phyloP scores from a whole-genome alignment of 2,329 filamentous ascomycete genomes.

The Calonectria honghensis region DNA sequence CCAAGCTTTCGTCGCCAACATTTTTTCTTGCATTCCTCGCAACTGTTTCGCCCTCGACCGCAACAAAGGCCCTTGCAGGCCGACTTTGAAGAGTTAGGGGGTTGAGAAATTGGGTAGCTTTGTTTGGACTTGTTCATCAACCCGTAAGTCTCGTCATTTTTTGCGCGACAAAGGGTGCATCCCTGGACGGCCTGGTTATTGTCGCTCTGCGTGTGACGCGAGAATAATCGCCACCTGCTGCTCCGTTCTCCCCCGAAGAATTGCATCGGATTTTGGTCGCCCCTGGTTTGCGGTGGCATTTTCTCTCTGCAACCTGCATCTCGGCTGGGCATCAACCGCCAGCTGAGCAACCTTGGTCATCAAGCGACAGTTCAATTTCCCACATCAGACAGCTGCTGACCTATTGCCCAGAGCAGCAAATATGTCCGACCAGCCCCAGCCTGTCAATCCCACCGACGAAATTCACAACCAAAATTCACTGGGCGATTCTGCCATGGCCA shows the following conservation, averaged over 20 bases:
- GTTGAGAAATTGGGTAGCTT: slow-evolving; percentile 51
- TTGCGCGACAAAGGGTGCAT: slow-evolving; percentile 37
- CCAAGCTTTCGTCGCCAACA: slow-evolving; percentile 38
- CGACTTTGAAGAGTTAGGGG: slow-evolving; percentile 54
- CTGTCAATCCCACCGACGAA: slow-evolving; percentile 54
- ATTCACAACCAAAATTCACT: slow-evolving; percentile 60
- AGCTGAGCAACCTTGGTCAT: slow-evolving; percentile 34
- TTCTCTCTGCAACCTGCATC: slow-evolving; percentile 12
- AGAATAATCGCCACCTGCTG: slow-evolving; percentile 14
- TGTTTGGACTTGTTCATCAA: slow-evolving; percentile 48
- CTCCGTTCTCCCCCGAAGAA: not conserved
- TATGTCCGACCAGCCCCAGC: slow-evolving; percentile 59
- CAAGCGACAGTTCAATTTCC: slow-evolving; percentile 23
- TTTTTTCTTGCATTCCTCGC: slow-evolving; percentile 36
- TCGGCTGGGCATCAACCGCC: slow-evolving; percentile 12
- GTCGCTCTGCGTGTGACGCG: slow-evolving; percentile 21
- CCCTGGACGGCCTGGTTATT: slow-evolving; percentile 34
- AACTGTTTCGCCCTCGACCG: slow-evolving; percentile 46
- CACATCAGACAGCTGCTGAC: slow-evolving; percentile 46
- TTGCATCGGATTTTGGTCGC: not conserved
- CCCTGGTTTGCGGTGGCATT: slow-evolving; percentile 12
- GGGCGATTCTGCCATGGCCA: slow-evolving; percentile 62
- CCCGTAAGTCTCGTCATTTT: slow-evolving; percentile 52
- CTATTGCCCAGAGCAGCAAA: slow-evolving; percentile 50
- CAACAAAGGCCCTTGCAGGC: slow-evolving; percentile 52